Base-by-base conservation (phyloP, 768 basidiomycete genomes). In the Punctularia strigosozonata region DNA sequence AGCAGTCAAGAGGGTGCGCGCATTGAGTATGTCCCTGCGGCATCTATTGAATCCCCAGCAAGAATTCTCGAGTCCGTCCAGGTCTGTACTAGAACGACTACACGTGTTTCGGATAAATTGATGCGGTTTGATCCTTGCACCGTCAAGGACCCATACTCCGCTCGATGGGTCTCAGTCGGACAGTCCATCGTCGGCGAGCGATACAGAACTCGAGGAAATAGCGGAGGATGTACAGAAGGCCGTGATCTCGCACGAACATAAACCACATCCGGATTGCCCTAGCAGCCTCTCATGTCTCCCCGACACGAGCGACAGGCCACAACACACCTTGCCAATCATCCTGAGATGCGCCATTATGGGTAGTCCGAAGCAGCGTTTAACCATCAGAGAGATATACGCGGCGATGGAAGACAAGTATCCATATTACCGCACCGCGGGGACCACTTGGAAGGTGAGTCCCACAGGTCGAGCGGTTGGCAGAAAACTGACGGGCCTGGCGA, bases 401-500 rank as follows among this genome's bases (percentile, higher is more conserved):
- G 78, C 81, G 14, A 88, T 88, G 81, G 85, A 88, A 62, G 69
- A 70, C 23, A 88, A 88, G 58, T 88, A 87, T 51, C 70, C 73
- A 7, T 88, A 83, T 50, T 88, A 85, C 58, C 76, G 69, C 56
- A 78, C 75, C 13, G 81, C 85, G 26, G 85, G 85, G 24, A 71
- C 77, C 21, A 85, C 84, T 10, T 88, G 85, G 85, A 88, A 88
- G 74, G 85, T 84, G 51, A 41, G 60, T 46, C 13, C 19, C 33
- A 10, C 8, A 10, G 33, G 8, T 19, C 10, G 10, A 15, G 28
- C 15, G 28, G 19, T 34, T 10, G 33, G 10, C 13, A 34, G 10
- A 34, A 34, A 8, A 8, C 18, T 19, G 18, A 8, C 10, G 18
- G 20, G 10, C 10, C 33, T 34, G 12, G 13, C 10, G 22, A 21